Evolutionary conservation across 2,329 filamentous ascomycete species (phyloP).

Genomic region (Alternaria angustiovoidea): DNA sequence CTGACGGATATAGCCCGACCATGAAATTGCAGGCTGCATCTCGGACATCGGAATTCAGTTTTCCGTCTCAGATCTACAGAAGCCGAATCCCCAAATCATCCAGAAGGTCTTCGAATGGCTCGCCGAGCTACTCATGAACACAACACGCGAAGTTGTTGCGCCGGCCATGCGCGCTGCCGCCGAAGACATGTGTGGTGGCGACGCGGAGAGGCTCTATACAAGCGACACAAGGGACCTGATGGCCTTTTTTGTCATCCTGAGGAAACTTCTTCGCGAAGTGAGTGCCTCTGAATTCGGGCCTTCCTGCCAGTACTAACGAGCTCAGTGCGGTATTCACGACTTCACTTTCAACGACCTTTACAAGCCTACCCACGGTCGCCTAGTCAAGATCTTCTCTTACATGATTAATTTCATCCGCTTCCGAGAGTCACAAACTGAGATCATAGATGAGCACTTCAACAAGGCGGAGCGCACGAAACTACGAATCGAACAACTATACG

Average conservation of each 20-base stretch:
- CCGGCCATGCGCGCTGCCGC: slow-evolving; percentile 93
- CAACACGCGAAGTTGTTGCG: slow-evolving; percentile 90
- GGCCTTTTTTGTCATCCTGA: slow-evolving; percentile 90
- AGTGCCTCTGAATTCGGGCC: neutral
- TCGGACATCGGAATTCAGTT: slow-evolving; percentile 95
- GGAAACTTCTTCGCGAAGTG: slow-evolving; percentile 76
- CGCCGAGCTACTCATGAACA: slow-evolving; percentile 90
- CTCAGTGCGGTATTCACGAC: slow-evolving; percentile 85
- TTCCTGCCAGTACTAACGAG: slow-evolving; percentile 16
- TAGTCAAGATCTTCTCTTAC: slow-evolving; percentile 96
- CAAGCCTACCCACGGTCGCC: slow-evolving; percentile 85
- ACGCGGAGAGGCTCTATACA: slow-evolving; percentile 78
- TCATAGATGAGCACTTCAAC: slow-evolving; percentile 95
- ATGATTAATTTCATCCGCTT: slow-evolving; percentile 99
- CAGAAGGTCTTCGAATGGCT: slow-evolving; percentile 99
- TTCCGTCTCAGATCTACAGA: slow-evolving; percentile 84
- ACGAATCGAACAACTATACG: slow-evolving; percentile 84
- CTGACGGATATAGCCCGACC: slow-evolving; percentile 61
- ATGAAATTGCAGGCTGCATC: slow-evolving; percentile 95
- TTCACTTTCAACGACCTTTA: slow-evolving; percentile 94
- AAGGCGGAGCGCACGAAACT: slow-evolving; percentile 85
- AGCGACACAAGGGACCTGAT: slow-evolving; percentile 91
- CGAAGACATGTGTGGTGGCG: slow-evolving; percentile 85
- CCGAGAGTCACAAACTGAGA: slow-evolving; percentile 85
- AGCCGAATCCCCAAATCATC: slow-evolving; percentile 92